Percentiles rank a stretch among this genome's conserved stretches.
phyloP scores from a whole-genome alignment of 306 rosid species.

The Medicago arabica region DNA sequence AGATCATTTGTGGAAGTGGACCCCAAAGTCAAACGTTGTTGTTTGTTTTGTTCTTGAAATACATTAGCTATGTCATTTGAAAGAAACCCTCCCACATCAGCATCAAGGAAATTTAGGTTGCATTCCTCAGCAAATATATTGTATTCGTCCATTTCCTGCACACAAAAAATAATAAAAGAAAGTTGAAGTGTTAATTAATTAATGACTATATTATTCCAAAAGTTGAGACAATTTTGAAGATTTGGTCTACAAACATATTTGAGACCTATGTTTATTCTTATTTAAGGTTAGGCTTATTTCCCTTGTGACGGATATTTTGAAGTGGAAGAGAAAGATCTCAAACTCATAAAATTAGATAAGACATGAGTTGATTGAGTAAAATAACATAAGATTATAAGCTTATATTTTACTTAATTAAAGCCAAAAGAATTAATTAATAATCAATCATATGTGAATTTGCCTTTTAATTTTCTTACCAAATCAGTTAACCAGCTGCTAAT shows the following conservation, averaged over 20 bases:
- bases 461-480: not conserved
- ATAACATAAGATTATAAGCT: too few relatives aligned
- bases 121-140: constrained; percentile 42
- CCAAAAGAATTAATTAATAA: too few relatives aligned
- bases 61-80: constrained; percentile 48
- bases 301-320: too few relatives aligned
- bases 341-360: too few relatives aligned
- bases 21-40: constrained; percentile 51
- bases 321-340: too few relatives aligned
- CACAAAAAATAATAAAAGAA: not conserved
- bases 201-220: too few relatives aligned
- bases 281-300: too few relatives aligned
- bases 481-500: not conserved
- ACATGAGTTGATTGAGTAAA: too few relatives aligned
- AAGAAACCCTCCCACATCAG: constrained; percentile 38
- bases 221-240: not conserved
- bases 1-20: constrained; percentile 13
- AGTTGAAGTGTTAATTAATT: not conserved
- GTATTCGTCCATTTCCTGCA: constrained; percentile 60
- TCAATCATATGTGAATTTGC: not conserved
- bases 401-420: too few relatives aligned
- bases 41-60: constrained; percentile 31
- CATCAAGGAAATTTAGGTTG: constrained; percentile 44
- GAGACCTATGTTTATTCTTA: too few relatives aligned
- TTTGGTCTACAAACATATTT: too few relatives aligned